Conservation (phyloP, 2,329 filamentous ascomycete species). For the Colletotrichum musae region DNA sequence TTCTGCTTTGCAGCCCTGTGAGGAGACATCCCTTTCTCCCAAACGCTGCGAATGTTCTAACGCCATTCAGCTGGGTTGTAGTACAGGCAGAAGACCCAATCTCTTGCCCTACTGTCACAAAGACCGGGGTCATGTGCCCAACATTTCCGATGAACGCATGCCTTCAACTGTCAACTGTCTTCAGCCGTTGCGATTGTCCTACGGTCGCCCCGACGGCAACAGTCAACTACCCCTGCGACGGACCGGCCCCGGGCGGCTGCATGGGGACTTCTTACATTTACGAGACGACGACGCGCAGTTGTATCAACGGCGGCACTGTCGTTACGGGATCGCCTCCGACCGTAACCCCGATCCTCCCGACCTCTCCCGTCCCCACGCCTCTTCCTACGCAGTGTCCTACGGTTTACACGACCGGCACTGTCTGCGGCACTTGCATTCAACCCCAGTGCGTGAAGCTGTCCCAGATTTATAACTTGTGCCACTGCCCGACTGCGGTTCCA, state of each 20-base stretch:
- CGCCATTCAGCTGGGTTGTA: neutral
- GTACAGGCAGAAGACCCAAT: neutral
- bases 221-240: constrained; percentile 43
- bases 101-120: constrained; percentile 45
- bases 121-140: constrained; percentile 34
- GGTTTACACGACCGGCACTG: constrained; percentile 8
- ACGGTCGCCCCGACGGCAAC: constrained; percentile 42
- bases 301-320: neutral
- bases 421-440: constrained; percentile 29
- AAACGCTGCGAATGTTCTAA: neutral
- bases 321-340: neutral
- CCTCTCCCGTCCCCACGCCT: neutral
- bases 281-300: constrained; percentile 15
- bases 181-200: constrained; percentile 46
- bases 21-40: neutral
- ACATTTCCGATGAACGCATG: constrained; percentile 41
- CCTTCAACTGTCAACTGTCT: constrained; percentile 40
- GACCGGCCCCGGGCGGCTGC: constrained; percentile 36
- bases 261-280: constrained; percentile 25
- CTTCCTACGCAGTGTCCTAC: constrained; percentile 25
- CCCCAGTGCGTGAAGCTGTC: constrained; percentile 17
- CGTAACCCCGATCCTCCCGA: neutral
- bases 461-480: constrained; percentile 25
- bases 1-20: constrained; percentile 4
- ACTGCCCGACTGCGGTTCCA: constrained; percentile 28